Base-by-base conservation (phyloP, 352 stramenopile species). In the Pythium dissotocum region DNA sequence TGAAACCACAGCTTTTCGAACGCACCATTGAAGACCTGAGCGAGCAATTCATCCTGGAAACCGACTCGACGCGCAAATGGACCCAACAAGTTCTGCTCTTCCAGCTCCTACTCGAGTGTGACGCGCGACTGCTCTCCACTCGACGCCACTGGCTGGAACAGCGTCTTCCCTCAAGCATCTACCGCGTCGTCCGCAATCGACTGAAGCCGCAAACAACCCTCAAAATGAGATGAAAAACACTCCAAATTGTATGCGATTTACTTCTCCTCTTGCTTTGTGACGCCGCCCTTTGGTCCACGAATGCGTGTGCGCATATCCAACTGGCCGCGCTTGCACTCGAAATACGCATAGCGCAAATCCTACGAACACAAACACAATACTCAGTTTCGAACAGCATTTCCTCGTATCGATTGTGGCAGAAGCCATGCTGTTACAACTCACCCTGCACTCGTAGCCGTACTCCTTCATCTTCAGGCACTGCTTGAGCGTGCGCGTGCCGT, bases 301-400 rank as follows among this genome's bases (percentile, higher is more conserved):
- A 94, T 90, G 26, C 86, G 78, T 62, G 86, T 88, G n/a, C 86
- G 81, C 86, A 94, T 94, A 63, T 94, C 86, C 61, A 94, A 58
- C 26, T 94, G 86, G 26, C 86, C 86, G 24, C 86, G 86, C 65
- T 90, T 93, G 77, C 86, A 94, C 73, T 94, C 86, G 70, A 94
- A 94, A 69, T 94, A 94, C 26, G 86, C 84, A 46, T 88, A 73
- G 6, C 86, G 86, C 35, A 89, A 88, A 54, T 88, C 83, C 86
- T 94, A 33, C 33, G 76, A 10, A 18, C 32, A 24, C 40, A 24
- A 24, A 35, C 2, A 56, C 32, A 32, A 33, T 30, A 44, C 21
- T 24, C 21, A 24, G 21, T 24, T 24, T 24, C 21, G 21, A 24
- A 24, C 21, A 24, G 21, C 21, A 24, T 24, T 24, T 24, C 21